Evolutionary conservation across 2,329 filamentous ascomycete species (phyloP), one percentile per base, ranked within the genome.

Genomic region (Venturia asperata): DNA sequence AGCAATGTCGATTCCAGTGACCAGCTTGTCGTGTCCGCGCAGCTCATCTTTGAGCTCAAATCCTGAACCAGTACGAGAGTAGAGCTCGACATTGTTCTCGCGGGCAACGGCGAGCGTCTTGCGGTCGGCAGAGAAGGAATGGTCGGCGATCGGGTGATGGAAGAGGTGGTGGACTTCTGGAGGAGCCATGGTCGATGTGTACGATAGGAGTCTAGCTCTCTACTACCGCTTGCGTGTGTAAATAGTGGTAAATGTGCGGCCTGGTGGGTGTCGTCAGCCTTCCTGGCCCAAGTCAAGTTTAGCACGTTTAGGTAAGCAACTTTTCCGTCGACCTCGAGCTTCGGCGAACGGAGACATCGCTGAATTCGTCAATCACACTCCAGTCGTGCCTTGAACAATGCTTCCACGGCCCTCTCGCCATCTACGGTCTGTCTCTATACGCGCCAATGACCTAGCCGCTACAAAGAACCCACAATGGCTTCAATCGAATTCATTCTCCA

Each of bases 101-200:
- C 91, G 89, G 68, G 93, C 90, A 66, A 99, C 92, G 66, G 94
- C 94, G 66, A 99, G 84, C 37, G 89, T 92, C 76, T 87, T 82
- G 75, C 87, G 90, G 79, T 99, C 94, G 68, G 91, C 87, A 69
- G 92, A 96, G 85, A 99, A 99, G 66, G 93, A 97, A 79, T 99
- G 94, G 82, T 99, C 94, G 70, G 91, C 91, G 74, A 99, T 97
- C 68, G 93, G 92, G 71, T 89, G 87, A 81, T 97, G 92, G 81
- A 99, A 99, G 70, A 99, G 88, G 74, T 97, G 92, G 79, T 97
- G 91, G 66, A 96, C 90, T 83, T 97, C 91, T 69, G 92, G 91
- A 67, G 88, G 77, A 65, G 90, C 82, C 93, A 97, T 97, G 67
- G 64, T 83, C 21, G 37, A 4, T 62, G 64, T 67, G 66, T 66